Evolutionary conservation across 495 filamentous ascomycete species (phyloP), one percentile per base, ranked within the genome.

Genomic region (Hyaloscypha variabilis): DNA sequence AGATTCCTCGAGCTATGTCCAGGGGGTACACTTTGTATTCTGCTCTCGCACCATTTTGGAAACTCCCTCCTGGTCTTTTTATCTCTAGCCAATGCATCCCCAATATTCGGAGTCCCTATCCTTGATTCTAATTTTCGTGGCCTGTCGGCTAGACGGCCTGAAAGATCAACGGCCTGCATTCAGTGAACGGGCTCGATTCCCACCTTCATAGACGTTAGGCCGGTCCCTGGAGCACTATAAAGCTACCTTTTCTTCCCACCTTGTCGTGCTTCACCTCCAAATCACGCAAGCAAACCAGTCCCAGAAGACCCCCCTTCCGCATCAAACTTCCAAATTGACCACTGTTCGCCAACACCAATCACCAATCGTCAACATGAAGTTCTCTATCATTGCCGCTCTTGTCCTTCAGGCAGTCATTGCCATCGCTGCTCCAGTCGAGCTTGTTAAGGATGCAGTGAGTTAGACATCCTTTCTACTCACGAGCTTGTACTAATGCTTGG

Each of bases 361-460:
- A 34, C 30, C 30, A 34, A 34, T 4, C 10, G 10, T 51, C 53
- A 56, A 25, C n/a, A 56, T 56, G 53, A 56, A 56, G 53, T 56
- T 56, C 53, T 56, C 53, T 6, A 29, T 30, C 53, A 24, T 56
- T 25, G 21, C 53, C 25, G 25, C 25, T 30, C 5, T 56, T 19
- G 23, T 19, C 28, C 17, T 56, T 17, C 53, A 29, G 26, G 53
- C 53, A 6, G 53, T 29, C 21, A 56, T 56, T 25, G 6, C 53
- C 28, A 5, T 56, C 5, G 53, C 53, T 19, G 53, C 53, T 29
- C 53, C 53, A 26, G 53, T 56, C 28, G 53, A 24, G n/a, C 53
- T 56, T 19, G 53, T 56, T 23, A 56, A 56, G 19, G 28, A 56
- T 56, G 53, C 21, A 3, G 53, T 56, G 25, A 17, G 53, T 25